Evolutionary conservation across 345 rosid genomes (phyloP), one percentile per base, ranked within the genome.

Genomic region (Mangifera indica): DNA sequence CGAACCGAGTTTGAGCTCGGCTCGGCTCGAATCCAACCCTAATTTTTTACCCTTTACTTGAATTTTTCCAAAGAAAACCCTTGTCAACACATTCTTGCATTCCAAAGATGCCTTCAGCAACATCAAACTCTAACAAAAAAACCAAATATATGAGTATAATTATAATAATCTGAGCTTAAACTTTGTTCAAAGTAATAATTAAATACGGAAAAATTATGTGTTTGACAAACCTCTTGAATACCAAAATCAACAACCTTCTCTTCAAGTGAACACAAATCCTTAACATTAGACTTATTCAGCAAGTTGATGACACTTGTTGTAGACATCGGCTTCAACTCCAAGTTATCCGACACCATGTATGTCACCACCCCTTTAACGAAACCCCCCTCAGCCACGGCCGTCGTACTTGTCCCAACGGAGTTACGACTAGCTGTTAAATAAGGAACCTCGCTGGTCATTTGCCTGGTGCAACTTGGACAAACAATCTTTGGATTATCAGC

Each of bases 321-420:
- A 1, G 83, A 78, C 80, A 80, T 66, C 0, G 83, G 83, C 32
- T n/a, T 52, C 52, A 80, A 72, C 5, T 6, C 42, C 22, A 85
- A 69, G 67, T 77, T 74, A 56, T 77, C 84, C 77, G 60, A 81
- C 46, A 81, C 74, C 83, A 78, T 75, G 42, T 78, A n/a, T n/a
- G n/a, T 29, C 32, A 29, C 32, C 32, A 29, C 32, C 32, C 32
- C 32, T 29, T 54, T 78, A 40, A 77, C 78, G 3, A 29, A 29
- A 29, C 32, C 32, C 3, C 32, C 3, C 2, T 29, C 32, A 75
- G 0, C 17, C 3, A 26, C 0, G 2, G 46, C 6, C n/a, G 0
- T 7, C 1, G 0, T 0, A 0, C 7, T 46, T 8, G 42, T 29
- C 2, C 32, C 32, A 29, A 29, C 32, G 3, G 32, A 29, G 2